Base-by-base conservation (phyloP, 371 early-diverging fungal genomes). In the Mortierella sp. region DNA sequence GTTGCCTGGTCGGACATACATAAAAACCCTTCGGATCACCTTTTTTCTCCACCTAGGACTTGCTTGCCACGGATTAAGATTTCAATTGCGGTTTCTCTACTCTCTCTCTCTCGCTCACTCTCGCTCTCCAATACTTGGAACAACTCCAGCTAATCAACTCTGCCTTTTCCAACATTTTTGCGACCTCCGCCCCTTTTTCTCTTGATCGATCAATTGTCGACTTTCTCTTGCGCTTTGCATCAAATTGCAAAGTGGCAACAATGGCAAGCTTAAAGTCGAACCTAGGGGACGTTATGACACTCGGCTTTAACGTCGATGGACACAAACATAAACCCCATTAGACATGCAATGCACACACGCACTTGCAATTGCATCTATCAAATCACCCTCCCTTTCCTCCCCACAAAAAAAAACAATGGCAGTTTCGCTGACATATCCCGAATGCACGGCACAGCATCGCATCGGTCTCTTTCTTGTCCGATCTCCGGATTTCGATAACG, bases 341-440 rank as follows among this genome's bases (percentile, higher is more conserved):
- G 59, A 31, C 61, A 28, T 19, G 61, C 64, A 64, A 64, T 37
- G 34, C 34, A 31, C 64, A 64, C 37, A 64, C 64, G 64, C 40
- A 64, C 34, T 37, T 64, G 21, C 19, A 64, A n/a, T n/a, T n/a
- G n/a, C n/a, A n/a, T n/a, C n/a, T n/a, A n/a, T n/a, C n/a, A n/a
- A 37, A 34, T 6, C 59, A 24, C 24, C 53, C 24, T 24, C 24
- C 13, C 4, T 53, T 24, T 5, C 34, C 59, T 34, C 37, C 64
- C 64, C 64, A 64, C 64, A 64, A 64, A 64, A 37, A 0, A 21
- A 34, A 34, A n/a, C n/a, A n/a, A n/a, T 6, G 11, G 31, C 16
- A 14, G 34, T 61, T 19, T 31, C 24, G 24, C 34, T 64, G 64
- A 64, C 64, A 31, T 37, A 64, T 64, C 64, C 64, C 24, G 37